phyloP scores from a whole-genome alignment of 116 monocot species.

The Zostera marina region DNA sequence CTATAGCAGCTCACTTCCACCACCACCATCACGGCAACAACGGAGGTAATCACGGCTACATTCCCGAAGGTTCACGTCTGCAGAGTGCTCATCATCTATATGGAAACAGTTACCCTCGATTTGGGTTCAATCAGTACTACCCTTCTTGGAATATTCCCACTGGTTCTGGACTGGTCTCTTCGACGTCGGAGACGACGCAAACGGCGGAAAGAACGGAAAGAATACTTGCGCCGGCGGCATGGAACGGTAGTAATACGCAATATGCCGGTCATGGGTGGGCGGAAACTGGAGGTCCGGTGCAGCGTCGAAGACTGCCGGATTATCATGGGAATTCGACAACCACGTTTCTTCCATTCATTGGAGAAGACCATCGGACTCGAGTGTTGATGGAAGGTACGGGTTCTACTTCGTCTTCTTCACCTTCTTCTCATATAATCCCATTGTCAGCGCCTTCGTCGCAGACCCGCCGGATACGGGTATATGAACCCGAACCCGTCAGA shows the following conservation, averaged over 20 bases:
- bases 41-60: constrained; percentile 16
- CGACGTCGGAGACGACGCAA: not conserved
- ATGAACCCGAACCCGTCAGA: constrained; percentile 4
- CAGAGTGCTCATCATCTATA: no score
- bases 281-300: not conserved
- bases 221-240: not conserved
- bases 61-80: constrained; percentile 5
- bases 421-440: not conserved
- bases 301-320: not conserved
- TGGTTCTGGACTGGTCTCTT: not conserved
- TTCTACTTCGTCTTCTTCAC: not conserved
- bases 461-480: not conserved
- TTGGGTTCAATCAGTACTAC: constrained; percentile 15
- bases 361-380: not conserved
- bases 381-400: not conserved
- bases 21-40: constrained; percentile 13
- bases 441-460: not conserved
- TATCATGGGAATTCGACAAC: not conserved
- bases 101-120: no score
- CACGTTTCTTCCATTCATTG: not conserved
- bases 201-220: not conserved
- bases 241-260: not conserved
- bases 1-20: constrained; percentile 21
- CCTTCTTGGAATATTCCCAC: constrained; percentile 18
- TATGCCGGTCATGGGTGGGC: not conserved